Percentiles rank a stretch among this genome's conserved stretches.
Evolutionary conservation across 192 early-diverging fungal species (phyloP).

Genomic region (Coemansia sp.): DNA sequence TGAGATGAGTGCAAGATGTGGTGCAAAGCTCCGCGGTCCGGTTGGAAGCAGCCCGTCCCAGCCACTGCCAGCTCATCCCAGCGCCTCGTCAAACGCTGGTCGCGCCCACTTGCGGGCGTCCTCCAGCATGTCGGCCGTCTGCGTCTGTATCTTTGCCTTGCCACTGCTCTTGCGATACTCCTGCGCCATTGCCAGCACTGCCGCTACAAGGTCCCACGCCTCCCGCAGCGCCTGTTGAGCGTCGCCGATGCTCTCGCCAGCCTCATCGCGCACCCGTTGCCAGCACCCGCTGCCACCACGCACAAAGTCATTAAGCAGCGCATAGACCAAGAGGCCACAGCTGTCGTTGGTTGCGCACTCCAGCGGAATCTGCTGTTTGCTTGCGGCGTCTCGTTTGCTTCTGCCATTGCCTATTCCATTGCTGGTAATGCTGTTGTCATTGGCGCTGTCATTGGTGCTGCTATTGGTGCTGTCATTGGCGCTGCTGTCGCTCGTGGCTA

Average conservation of each 20-base stretch:
- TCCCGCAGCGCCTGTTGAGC: constrained; percentile 22
- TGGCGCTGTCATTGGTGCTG: too few species aligned
- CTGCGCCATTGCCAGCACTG: constrained; percentile 33
- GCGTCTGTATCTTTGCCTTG: constrained; percentile 5
- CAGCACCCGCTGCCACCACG: constrained; percentile 27
- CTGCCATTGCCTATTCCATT: too few species aligned
- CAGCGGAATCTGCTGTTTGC: constrained; percentile 21
- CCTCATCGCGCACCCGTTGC: constrained; percentile 16
- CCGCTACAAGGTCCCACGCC: constrained; percentile 25
- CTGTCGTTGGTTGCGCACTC: constrained; percentile 33
- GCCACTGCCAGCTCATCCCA: neutral
- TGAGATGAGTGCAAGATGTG: neutral
- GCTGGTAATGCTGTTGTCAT: neutral
- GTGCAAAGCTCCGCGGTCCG: neutral
- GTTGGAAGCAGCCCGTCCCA: neutral
- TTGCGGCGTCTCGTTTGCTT: constrained; percentile 8
- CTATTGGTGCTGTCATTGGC: too few species aligned
- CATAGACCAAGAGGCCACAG: constrained; percentile 35
- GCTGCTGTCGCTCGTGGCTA: constrained; percentile 2
- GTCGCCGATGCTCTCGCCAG: constrained; percentile 24
- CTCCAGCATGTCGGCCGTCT: constrained; percentile 6
- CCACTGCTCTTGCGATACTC: constrained; percentile 9
- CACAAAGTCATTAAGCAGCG: constrained; percentile 29
- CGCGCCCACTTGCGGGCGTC: constrained; percentile 33
- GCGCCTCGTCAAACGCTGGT: constrained; percentile 18